These are phyloP conservation scores for Juglanconis sp. DNA, from an alignment of 2,329 filamentous ascomycete genomes.

Conservation along the genomic window DNA sequence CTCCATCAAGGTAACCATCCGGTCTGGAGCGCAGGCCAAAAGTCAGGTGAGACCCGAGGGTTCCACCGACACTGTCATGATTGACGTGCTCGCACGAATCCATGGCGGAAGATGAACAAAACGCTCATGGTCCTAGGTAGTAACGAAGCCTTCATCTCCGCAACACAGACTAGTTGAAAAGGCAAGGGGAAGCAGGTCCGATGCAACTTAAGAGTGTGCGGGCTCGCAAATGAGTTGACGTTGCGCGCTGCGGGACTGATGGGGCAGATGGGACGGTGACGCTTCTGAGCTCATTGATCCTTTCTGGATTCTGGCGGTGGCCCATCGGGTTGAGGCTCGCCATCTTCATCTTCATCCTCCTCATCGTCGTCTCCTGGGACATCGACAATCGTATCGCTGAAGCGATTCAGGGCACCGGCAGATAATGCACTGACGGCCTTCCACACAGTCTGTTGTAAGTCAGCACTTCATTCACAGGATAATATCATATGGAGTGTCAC, in stretches of 20 bases:
- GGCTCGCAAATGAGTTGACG: constrained; percentile 15
- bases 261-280: background rate
- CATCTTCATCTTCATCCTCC: constrained; percentile 37
- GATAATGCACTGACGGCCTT: constrained; percentile 75
- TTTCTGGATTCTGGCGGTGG: constrained; percentile 24
- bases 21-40: constrained; percentile 26
- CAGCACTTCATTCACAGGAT: constrained; percentile 16
- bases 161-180: constrained; percentile 95
- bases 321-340: background rate
- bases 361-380: constrained; percentile 63
- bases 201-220: constrained; percentile 99
- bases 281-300: constrained; percentile 19
- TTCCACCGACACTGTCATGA: constrained; percentile 18
- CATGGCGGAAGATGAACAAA: constrained; percentile 39
- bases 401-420: constrained; percentile 68
- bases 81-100: constrained; percentile 35
- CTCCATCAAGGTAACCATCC: constrained; percentile 16
- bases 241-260: background rate
- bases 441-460: constrained; percentile 64
- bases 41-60: constrained; percentile 24
- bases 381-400: constrained; percentile 78
- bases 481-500: constrained; percentile 32
- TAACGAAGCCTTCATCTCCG: constrained; percentile 63
- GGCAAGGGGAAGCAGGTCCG: constrained; percentile 68
- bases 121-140: constrained; percentile 45